These are phyloP conservation scores for Panaeolus cyanescens DNA, from an alignment of 768 basidiomycete genomes.

Conservation along the genomic window DNA sequence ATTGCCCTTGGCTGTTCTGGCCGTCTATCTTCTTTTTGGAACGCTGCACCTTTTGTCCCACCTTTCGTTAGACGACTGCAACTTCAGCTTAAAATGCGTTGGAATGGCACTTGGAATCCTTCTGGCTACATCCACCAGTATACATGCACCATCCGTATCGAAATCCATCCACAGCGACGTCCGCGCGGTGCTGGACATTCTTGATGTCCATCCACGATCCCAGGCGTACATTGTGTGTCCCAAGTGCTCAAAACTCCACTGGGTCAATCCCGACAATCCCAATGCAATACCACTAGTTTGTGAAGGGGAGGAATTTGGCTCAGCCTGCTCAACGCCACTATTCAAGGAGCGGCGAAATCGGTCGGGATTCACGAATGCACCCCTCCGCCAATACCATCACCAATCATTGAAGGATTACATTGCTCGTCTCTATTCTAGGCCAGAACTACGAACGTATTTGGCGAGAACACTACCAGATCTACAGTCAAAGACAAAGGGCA, in stretches of 20 bases:
- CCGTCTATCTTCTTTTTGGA: background rate
- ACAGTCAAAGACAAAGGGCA: background rate
- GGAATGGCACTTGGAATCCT: background rate
- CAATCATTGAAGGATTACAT: constrained; percentile 24
- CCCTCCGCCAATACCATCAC: constrained; percentile 11
- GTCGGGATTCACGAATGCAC: background rate
- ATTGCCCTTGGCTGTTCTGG: background rate
- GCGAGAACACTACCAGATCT: background rate
- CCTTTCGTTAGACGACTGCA: background rate
- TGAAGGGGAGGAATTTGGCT: background rate
- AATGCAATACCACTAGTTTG: background rate
- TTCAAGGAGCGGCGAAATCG: background rate
- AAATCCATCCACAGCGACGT: background rate
- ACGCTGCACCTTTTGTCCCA: background rate
- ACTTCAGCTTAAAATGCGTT: background rate
- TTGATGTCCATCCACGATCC: background rate
- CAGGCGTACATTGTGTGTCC: constrained; percentile 1
- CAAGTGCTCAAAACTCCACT: constrained; percentile 2
- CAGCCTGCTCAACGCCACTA: background rate
- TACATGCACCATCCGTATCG: background rate
- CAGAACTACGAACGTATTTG: constrained; percentile 17
- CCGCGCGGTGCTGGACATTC: background rate
- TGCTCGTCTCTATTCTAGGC: constrained; percentile 14
- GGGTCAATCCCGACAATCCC: background rate
- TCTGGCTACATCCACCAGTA: background rate